Evolutionary conservation across 768 basidiomycete genomes (phyloP).

Genomic region (Calocybe gangraenosa): DNA sequence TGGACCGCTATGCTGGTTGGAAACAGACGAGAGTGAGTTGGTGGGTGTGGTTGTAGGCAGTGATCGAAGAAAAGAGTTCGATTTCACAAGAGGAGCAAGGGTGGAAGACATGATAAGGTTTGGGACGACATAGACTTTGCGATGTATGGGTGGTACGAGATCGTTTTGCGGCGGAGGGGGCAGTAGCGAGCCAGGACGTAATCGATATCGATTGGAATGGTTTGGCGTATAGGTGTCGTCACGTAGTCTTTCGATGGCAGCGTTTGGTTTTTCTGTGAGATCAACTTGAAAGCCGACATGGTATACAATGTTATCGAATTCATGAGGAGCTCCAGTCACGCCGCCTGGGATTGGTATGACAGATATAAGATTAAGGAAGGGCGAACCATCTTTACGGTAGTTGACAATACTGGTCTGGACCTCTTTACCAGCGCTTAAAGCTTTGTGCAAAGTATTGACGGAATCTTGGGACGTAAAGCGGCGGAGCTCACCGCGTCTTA

Average conservation of each 20-base stretch:
- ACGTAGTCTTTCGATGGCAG: slow-evolving; percentile 72
- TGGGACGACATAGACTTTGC: slow-evolving; percentile 51
- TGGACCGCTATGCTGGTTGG: slow-evolving; percentile 6
- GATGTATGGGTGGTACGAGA: slow-evolving; percentile 24
- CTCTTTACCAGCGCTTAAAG: slow-evolving; percentile 72
- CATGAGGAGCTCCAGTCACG: slow-evolving; percentile 39
- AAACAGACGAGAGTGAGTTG: slow-evolving; percentile 22
- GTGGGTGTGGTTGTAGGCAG: slow-evolving; percentile 40
- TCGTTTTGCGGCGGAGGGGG: slow-evolving; percentile 28
- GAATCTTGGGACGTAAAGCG: slow-evolving; percentile 65
- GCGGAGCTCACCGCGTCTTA: slow-evolving; percentile 34
- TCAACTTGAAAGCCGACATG: slow-evolving; percentile 97
- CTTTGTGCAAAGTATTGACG: slow-evolving; percentile 56
- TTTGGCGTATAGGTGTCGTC: slow-evolving; percentile 73
- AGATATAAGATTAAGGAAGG: slow-evolving; percentile 91
- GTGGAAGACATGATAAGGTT: slow-evolving; percentile 46
- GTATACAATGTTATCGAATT: slow-evolving; percentile 71
- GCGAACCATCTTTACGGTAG: slow-evolving; percentile 76
- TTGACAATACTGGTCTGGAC: slow-evolving; percentile 87
- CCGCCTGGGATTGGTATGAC: slow-evolving; percentile 83
- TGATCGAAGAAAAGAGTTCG: slow-evolving; percentile 41
- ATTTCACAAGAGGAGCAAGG: slow-evolving; percentile 43
- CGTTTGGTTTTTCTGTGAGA: slow-evolving; percentile 79
- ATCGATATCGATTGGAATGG: slow-evolving; percentile 1
- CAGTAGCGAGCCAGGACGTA: not conserved